phyloP scores from a whole-genome alignment of 2,329 filamentous ascomycete species.

The Amphichorda felina region DNA sequence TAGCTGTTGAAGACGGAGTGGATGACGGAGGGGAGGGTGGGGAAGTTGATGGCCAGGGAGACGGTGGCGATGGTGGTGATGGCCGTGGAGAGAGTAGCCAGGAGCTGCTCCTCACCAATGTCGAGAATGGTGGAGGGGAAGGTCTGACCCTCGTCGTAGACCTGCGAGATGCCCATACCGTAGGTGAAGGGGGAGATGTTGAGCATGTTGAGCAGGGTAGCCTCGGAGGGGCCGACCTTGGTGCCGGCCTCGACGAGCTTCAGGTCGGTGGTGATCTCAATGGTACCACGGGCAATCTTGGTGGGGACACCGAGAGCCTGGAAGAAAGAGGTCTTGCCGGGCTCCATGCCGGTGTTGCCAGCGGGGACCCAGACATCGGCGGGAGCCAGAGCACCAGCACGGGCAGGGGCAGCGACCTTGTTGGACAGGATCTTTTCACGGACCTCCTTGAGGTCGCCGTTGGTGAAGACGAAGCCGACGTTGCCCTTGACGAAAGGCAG shows the following conservation, averaged over 20 bases:
- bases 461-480: conserved; percentile 99
- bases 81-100: conserved; percentile 68
- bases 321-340: conserved; percentile 99
- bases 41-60: conserved; percentile 89
- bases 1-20: conserved; percentile 96
- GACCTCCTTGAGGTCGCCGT: conserved; percentile 80
- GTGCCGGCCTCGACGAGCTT: conserved; percentile 88
- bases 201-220: conserved; percentile 97
- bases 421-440: conserved; percentile 93
- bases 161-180: conserved; percentile 90
- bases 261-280: conserved; percentile 96
- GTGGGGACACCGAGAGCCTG: conserved; percentile 99
- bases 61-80: conserved; percentile 80
- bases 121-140: conserved; percentile 82
- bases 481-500: conserved; percentile 95
- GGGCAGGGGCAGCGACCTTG: conserved; percentile 93
- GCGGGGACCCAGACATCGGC: conserved; percentile 89
- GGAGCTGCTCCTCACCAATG: conserved; percentile 88
- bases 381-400: conserved; percentile 94
- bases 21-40: conserved; percentile 88
- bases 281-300: conserved; percentile 99
- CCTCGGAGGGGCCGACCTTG: conserved; percentile 99
- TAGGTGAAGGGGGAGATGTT: conserved; percentile 99
- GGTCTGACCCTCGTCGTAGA: conserved; percentile 95
- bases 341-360: conserved; percentile 99